These are phyloP conservation scores for Phytophthora sansomeana DNA, from an alignment of 352 stramenopile genomes.

Conservation along the genomic window DNA sequence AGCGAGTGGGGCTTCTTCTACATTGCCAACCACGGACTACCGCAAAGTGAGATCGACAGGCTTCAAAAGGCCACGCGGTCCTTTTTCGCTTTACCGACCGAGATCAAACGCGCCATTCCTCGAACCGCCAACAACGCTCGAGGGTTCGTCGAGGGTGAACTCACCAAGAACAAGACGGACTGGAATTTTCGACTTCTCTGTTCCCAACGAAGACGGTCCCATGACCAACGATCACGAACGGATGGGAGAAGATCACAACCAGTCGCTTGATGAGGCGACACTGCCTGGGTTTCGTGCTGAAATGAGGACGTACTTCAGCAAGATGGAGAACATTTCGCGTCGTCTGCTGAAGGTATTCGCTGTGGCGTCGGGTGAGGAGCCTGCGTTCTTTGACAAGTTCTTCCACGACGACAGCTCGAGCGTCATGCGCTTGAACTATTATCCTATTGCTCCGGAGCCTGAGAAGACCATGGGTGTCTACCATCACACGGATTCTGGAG, in stretches of 20 bases:
- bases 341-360: conserved; percentile 61
- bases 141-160: conserved; percentile 93
- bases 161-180: conserved; percentile 93
- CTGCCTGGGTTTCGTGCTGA: conserved; percentile 64
- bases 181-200: conserved; percentile 86
- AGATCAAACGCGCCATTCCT: conserved; percentile 59
- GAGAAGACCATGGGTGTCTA: conserved; percentile 43
- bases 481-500: conserved; percentile 48
- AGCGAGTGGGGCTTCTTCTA: conserved; percentile 94
- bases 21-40: conserved; percentile 85
- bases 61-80: conserved; percentile 73
- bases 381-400: conserved; percentile 61
- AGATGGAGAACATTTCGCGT: conserved; percentile 55
- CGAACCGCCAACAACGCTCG: conserved; percentile 85
- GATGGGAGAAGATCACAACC: conserved; percentile 88
- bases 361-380: conserved; percentile 47
- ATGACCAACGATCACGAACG: conserved; percentile 59
- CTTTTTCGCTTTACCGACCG: conserved; percentile 87
- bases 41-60: conserved; percentile 56
- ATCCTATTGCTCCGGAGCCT: conserved; percentile 63
- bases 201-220: conserved; percentile 40
- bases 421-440: conserved; percentile 92
- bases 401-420: conserved; percentile 76
- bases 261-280: conserved; percentile 55
- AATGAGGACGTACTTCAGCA: conserved; percentile 46